Conservation (phyloP, 2,329 filamentous ascomycete genomes). For the Escovopsis weberi region DNA sequence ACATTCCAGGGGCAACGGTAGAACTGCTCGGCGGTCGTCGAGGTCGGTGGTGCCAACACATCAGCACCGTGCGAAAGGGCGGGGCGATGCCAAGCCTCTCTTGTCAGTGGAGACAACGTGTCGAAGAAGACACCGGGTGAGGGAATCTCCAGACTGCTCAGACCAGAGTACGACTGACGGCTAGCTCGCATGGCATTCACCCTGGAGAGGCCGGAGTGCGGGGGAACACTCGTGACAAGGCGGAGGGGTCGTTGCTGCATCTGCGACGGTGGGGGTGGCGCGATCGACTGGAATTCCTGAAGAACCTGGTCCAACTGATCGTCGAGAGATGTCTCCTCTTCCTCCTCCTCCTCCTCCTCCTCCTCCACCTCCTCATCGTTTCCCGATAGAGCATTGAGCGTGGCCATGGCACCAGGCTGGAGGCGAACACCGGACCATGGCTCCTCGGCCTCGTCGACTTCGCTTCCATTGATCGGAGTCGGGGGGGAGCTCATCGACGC, state of each 20-base stretch:
- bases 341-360: conserved; percentile 16
- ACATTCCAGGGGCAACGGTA: conserved; percentile 70
- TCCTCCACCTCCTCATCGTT: conserved; percentile 37
- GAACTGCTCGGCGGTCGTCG: conserved; percentile 82
- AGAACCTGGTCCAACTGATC: conserved; percentile 27
- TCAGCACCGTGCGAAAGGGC: conserved; percentile 26
- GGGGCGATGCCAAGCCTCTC: conserved; percentile 67
- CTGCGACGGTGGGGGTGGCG: conserved; percentile 22
- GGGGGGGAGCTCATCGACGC: conserved; percentile 70
- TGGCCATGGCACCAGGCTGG: conserved; percentile 66
- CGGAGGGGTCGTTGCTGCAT: conserved; percentile 38
- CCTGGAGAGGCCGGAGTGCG: conserved; percentile 9
- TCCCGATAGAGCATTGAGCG: conserved; percentile 56
- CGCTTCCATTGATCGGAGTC: conserved; percentile 57
- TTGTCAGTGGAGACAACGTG: conserved; percentile 58
- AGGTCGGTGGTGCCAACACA: conserved; percentile 53
- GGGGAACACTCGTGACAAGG: conserved; percentile 29
- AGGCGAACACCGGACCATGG: conserved; percentile 63
- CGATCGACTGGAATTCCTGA: conserved; percentile 17
- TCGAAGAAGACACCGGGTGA: conserved; percentile 89
- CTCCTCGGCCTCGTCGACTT: conserved; percentile 38
- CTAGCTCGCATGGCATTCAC: conserved; percentile 16
- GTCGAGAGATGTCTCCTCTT: conserved; percentile 41
- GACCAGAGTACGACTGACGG: conserved; percentile 49
- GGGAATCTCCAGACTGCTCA: conserved; percentile 75